Evolutionary conservation across 202 grass and related monocot genomes (phyloP).

Genomic region (Panicum virgatum): DNA sequence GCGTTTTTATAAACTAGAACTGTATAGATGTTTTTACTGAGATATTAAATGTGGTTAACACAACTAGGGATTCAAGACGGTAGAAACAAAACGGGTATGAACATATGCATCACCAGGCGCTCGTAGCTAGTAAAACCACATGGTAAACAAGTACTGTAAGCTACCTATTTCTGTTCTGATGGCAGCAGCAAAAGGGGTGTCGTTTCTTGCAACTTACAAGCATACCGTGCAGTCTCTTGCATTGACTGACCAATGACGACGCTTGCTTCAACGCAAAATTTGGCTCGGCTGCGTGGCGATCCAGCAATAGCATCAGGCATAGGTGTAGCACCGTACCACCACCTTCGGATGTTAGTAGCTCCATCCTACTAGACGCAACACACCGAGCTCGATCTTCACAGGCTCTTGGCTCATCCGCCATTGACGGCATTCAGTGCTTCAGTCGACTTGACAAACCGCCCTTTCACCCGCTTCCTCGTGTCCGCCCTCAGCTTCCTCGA

Average conservation of each 20-base stretch:
- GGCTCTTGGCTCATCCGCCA: conserved; percentile 19
- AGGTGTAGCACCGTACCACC: not conserved
- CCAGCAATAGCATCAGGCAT: not conserved
- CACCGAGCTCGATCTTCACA: conserved; percentile 19
- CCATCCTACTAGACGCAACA: not conserved
- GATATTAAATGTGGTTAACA: not conserved
- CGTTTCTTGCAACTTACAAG: conserved; percentile 16
- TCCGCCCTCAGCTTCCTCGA: conserved; percentile 88
- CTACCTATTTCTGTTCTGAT: conserved; percentile 25
- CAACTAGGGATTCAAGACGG: not conserved
- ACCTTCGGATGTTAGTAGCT: not conserved
- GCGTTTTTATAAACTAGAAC: not conserved
- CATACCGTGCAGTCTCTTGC: not conserved
- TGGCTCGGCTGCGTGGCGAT: not conserved
- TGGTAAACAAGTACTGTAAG: not conserved
- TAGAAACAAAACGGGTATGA: not conserved
- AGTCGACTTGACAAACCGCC: conserved; percentile 75
- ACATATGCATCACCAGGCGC: not conserved
- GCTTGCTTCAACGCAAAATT: conserved; percentile 11
- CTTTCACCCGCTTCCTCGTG: conserved; percentile 84
- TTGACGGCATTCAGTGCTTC: conserved; percentile 35
- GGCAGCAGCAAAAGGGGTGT: not conserved
- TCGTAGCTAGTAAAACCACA: not conserved
- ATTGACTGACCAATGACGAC: not conserved
- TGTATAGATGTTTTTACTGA: not conserved